Percentiles rank a stretch among this genome's conserved stretches.
Evolutionary conservation across 495 filamentous ascomycete species (phyloP).

Genomic region (Hyaloscypha hepaticicola): DNA sequence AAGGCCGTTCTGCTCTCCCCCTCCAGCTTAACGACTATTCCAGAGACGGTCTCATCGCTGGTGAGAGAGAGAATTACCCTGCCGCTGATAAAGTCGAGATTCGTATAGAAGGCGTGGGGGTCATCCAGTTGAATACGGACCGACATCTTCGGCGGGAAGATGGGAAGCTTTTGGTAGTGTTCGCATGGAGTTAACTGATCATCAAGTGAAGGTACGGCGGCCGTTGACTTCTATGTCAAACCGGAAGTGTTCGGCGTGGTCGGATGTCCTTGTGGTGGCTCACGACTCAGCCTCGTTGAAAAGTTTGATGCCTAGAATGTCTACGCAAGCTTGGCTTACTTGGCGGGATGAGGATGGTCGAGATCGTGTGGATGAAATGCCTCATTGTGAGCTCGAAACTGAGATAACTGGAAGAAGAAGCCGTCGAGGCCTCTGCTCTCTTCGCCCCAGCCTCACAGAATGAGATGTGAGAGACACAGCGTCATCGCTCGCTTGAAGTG

Average conservation of each 20-base stretch:
- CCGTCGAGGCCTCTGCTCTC: background rate
- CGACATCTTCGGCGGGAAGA: conserved; percentile 56
- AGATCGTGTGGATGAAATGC: background rate
- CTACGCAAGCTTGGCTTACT: conserved; percentile 15
- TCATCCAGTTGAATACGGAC: conserved; percentile 76
- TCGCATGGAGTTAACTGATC: background rate
- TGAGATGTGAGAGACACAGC: background rate
- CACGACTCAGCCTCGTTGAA: conserved; percentile 14
- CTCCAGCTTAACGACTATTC: conserved; percentile 90
- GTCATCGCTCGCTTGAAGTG: background rate
- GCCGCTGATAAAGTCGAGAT: conserved; percentile 76
- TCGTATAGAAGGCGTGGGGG: conserved; percentile 77
- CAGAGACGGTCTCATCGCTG: conserved; percentile 66
- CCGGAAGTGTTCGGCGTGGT: background rate
- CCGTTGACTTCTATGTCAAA: conserved; percentile 1
- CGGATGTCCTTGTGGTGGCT: background rate
- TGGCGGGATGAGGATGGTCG: background rate
- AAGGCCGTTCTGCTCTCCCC: conserved; percentile 74
- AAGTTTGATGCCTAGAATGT: conserved; percentile 1
- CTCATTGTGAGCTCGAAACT: background rate
- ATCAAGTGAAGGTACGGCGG: background rate
- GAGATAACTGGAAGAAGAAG: background rate
- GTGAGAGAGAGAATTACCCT: conserved; percentile 63
- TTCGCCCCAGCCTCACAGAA: background rate
- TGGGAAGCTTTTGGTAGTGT: background rate